phyloP scores from a whole-genome alignment of 2,329 filamentous ascomycete genomes.

The Hymenoscyphus salicellus region DNA sequence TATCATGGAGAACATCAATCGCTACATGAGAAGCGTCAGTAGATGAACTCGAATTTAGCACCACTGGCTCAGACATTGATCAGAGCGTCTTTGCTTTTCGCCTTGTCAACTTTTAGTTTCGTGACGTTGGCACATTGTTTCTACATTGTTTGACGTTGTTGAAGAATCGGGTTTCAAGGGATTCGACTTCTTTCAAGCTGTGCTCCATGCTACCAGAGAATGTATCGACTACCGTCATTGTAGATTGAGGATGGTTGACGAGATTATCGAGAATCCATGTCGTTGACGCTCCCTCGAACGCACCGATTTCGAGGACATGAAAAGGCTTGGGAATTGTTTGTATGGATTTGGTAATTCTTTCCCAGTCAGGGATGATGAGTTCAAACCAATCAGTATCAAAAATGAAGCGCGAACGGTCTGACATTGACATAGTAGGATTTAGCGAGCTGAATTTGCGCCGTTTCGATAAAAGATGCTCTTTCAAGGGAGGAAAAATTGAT shows the following conservation, averaged over 20 bases:
- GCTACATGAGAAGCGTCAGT: background rate
- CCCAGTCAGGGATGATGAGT: background rate
- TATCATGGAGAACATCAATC: background rate
- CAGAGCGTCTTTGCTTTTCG: background rate
- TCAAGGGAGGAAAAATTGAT: too few relatives aligned
- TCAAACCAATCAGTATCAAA: background rate
- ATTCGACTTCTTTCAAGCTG: background rate
- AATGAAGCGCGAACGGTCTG: background rate
- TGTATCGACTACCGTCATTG: background rate
- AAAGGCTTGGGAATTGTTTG: background rate
- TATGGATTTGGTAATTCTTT: background rate
- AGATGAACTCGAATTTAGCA: background rate
- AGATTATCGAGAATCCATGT: constrained; percentile 1
- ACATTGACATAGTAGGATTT: background rate
- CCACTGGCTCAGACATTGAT: background rate
- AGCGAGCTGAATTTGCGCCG: too few relatives aligned
- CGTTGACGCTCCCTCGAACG: background rate
- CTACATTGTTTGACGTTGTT: background rate
- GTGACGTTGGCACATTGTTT: too few relatives aligned
- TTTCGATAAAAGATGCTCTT: too few relatives aligned
- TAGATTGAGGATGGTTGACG: background rate
- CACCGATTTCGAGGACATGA: background rate
- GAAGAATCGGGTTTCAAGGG: background rate
- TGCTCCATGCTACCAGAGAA: background rate
- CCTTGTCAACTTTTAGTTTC: background rate